Percentiles rank a stretch among this genome's conserved stretches.
phyloP scores from a whole-genome alignment of 2,329 filamentous ascomycete species.

The Xylaria sp. region DNA sequence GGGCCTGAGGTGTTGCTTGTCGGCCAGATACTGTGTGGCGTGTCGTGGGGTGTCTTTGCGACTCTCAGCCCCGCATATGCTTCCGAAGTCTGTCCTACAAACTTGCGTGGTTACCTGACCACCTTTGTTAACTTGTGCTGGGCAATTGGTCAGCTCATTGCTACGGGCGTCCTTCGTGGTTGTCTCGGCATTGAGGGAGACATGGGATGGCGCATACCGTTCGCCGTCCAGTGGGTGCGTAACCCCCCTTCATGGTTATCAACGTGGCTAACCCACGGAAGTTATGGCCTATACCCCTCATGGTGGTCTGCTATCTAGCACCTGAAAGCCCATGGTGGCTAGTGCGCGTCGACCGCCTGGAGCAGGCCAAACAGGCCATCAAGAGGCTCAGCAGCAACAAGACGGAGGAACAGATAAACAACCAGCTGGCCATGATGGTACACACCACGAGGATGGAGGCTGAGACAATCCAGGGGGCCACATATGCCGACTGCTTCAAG shows the following conservation, averaged over 20 bases:
- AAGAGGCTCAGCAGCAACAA: constrained; percentile 38
- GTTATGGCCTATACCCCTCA: constrained; percentile 45
- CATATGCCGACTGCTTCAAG: constrained; percentile 52
- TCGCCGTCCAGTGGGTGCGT: constrained; percentile 47
- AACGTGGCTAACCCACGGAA: constrained; percentile 9
- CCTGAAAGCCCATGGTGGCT: constrained; percentile 53
- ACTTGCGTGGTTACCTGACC: constrained; percentile 43
- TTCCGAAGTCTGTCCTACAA: constrained; percentile 40
- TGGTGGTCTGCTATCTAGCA: constrained; percentile 44
- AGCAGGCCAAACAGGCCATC: constrained; percentile 41
- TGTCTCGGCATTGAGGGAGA: constrained; percentile 40
- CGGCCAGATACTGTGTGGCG: constrained; percentile 37
- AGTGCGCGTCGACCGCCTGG: constrained; percentile 42
- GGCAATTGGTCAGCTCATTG: constrained; percentile 47
- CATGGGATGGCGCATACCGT: constrained; percentile 48
- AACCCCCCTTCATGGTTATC: neutral
- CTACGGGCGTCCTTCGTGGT: constrained; percentile 43
- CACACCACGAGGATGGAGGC: constrained; percentile 49
- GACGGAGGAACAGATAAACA: constrained; percentile 40
- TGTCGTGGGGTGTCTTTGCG: constrained; percentile 38
- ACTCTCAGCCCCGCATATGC: constrained; percentile 40
- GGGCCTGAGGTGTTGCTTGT: constrained; percentile 28
- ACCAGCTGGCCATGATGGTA: constrained; percentile 47
- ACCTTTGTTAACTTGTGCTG: constrained; percentile 52
- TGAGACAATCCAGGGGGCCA: constrained; percentile 42